Conservation (phyloP, 176 grass and related monocot genomes). For the Coix lacrymajobi region DNA sequence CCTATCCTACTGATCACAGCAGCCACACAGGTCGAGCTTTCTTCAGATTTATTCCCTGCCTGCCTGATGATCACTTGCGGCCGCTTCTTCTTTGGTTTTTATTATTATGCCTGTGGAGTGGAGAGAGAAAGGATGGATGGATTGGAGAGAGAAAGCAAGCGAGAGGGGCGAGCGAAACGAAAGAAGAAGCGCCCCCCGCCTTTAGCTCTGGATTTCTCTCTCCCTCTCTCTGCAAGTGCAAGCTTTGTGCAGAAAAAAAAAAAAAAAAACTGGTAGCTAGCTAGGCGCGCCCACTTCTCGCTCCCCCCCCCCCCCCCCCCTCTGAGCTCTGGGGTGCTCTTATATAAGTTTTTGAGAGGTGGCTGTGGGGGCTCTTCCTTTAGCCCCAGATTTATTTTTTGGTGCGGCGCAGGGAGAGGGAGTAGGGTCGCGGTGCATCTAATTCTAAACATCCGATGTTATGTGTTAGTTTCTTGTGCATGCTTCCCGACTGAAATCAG, state of each 20-base stretch:
- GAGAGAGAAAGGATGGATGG: not conserved
- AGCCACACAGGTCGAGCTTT: not conserved
- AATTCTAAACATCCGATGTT: not conserved
- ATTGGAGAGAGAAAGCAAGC: not conserved
- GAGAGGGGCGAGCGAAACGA: not conserved
- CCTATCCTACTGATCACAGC: not conserved
- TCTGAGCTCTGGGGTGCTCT: slow-evolving; percentile 23
- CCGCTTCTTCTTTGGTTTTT: slow-evolving; percentile 25
- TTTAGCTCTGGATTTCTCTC: slow-evolving; percentile 39
- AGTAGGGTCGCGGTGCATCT: slow-evolving; percentile 13
- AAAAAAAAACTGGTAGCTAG: slow-evolving; percentile 23
- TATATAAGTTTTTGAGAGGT: slow-evolving; percentile 53
- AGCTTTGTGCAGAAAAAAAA: slow-evolving; percentile 13
- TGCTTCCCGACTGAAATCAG: not conserved
- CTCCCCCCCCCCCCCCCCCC: no score
- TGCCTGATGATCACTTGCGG: not conserved
- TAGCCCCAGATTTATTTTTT: slow-evolving; percentile 24
- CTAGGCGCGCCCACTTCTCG: slow-evolving; percentile 25
- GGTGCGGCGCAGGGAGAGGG: slow-evolving; percentile 14
- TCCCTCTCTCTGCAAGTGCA: not conserved
- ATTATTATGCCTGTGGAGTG: not conserved
- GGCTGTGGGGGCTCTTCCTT: slow-evolving; percentile 24
- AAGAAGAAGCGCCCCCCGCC: slow-evolving; percentile 21
- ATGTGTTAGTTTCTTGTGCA: not conserved
- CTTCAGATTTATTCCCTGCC: slow-evolving; percentile 23